Conservation (phyloP, 768 basidiomycete species). For the Serendipita indica region DNA sequence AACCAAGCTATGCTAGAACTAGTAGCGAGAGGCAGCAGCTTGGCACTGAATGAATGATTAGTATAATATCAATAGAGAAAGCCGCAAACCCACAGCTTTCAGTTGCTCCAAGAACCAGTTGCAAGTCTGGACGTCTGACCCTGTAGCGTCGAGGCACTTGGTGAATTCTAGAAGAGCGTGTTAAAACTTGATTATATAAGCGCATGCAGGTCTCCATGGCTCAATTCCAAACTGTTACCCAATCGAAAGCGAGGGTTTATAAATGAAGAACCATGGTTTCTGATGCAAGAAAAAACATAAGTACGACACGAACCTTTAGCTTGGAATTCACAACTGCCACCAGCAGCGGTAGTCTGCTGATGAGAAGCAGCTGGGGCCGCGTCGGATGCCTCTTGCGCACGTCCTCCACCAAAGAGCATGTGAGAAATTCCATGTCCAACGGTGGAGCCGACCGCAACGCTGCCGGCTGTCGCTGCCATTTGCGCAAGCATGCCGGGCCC, state of each 20-base stretch:
- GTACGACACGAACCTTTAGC: conserved; percentile 47
- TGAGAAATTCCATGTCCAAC: conserved; percentile 80
- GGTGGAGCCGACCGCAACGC: conserved; percentile 75
- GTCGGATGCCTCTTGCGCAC: conserved; percentile 25
- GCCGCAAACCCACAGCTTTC: conserved; percentile 50
- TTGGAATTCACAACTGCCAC: conserved; percentile 54
- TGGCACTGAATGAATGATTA: conserved; percentile 6
- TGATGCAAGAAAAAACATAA: not conserved
- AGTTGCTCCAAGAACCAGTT: conserved; percentile 79
- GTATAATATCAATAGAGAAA: not conserved
- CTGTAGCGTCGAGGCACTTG: conserved; percentile 66
- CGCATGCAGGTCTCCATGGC: too few relatives aligned
- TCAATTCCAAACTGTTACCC: not conserved
- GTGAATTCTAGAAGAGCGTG: conserved; percentile 49
- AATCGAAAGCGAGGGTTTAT: not conserved
- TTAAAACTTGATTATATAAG: not conserved
- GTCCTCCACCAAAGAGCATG: conserved; percentile 75
- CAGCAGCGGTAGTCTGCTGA: conserved; percentile 23
- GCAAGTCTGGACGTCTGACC: conserved; percentile 66
- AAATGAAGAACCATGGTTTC: too few relatives aligned
- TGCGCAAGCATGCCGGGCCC: conserved; percentile 64
- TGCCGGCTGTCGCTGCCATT: conserved; percentile 85
- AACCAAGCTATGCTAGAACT: not conserved
- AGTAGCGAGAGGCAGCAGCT: conserved; percentile 7
- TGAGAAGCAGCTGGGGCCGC: conserved; percentile 10